phyloP scores from a whole-genome alignment of 495 filamentous ascomycete species.

The Neurospora sp. region DNA sequence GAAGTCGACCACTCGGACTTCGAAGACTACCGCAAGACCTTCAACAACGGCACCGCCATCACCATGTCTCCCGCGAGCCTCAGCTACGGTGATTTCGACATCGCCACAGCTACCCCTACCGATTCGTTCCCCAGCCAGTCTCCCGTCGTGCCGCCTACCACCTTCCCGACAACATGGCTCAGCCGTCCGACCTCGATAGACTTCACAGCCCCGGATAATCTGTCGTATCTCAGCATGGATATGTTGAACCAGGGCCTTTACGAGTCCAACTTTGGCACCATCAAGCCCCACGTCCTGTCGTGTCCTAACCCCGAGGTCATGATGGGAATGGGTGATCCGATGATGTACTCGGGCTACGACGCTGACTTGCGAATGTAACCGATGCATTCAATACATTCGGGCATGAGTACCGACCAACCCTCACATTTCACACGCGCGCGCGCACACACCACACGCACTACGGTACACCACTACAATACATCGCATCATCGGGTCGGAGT shows the following conservation, averaged over 20 bases:
- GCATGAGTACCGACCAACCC: background rate
- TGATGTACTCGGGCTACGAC: constrained; percentile 21
- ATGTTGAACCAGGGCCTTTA: constrained; percentile 34
- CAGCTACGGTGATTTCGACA: constrained; percentile 33
- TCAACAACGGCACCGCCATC: constrained; percentile 24
- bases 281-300: constrained; percentile 37
- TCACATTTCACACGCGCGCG: background rate
- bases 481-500: background rate
- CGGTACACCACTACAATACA: background rate
- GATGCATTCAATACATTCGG: background rate
- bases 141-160: background rate
- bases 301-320: constrained; percentile 37
- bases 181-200: constrained; percentile 24
- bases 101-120: constrained; percentile 18
- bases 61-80: constrained; percentile 39
- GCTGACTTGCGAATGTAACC: background rate
- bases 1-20: constrained; percentile 43
- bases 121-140: constrained; percentile 25
- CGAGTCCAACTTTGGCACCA: constrained; percentile 34
- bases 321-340: constrained; percentile 40
- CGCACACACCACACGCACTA: background rate
- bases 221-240: constrained; percentile 27
- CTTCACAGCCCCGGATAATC: constrained; percentile 9
- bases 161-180: constrained; percentile 22
- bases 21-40: constrained; percentile 39